A percentile compares a stretch with the other conserved stretches of the same genome.
Conservation (phyloP, 768 basidiomycete genomes). For the Lentinula boryana region DNA sequence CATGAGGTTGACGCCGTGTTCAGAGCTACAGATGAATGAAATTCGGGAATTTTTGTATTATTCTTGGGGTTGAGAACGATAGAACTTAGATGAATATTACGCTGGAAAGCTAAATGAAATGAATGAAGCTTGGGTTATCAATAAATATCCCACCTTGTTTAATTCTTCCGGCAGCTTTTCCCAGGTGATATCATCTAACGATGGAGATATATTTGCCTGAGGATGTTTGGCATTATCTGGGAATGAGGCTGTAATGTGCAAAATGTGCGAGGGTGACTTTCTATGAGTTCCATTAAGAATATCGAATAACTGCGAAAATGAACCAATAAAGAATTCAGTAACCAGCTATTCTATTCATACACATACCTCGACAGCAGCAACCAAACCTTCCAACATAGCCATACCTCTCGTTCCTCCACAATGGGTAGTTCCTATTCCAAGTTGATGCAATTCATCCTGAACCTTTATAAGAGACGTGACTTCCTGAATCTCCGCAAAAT, state of each 20-base stretch:
- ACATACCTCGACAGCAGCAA: constrained; percentile 62
- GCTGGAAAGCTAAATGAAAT: constrained; percentile 25
- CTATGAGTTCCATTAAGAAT: constrained; percentile 15
- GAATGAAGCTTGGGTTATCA: neutral
- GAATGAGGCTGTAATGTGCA: constrained; percentile 55
- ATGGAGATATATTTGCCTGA: constrained; percentile 41
- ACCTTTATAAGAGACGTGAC: constrained; percentile 40
- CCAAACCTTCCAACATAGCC: constrained; percentile 66
- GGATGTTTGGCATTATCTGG: constrained; percentile 54
- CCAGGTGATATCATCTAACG: constrained; percentile 52
- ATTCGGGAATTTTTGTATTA: neutral
- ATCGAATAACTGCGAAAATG: constrained; percentile 31
- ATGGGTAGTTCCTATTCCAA: constrained; percentile 55
- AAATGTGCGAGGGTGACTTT: constrained; percentile 34
- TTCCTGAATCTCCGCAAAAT: constrained; percentile 39
- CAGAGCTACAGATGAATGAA: neutral
- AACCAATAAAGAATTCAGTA: neutral
- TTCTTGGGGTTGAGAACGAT: constrained; percentile 32
- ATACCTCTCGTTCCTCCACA: constrained; percentile 46
- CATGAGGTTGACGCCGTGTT: neutral
- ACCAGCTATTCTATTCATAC: constrained; percentile 6
- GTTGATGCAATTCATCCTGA: constrained; percentile 30
- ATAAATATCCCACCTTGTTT: constrained; percentile 43
- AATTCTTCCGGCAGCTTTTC: constrained; percentile 54
- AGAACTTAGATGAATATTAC: constrained; percentile 51